phyloP scores from a whole-genome alignment of 202 grass and related monocot species.

The Panicum virgatum region DNA sequence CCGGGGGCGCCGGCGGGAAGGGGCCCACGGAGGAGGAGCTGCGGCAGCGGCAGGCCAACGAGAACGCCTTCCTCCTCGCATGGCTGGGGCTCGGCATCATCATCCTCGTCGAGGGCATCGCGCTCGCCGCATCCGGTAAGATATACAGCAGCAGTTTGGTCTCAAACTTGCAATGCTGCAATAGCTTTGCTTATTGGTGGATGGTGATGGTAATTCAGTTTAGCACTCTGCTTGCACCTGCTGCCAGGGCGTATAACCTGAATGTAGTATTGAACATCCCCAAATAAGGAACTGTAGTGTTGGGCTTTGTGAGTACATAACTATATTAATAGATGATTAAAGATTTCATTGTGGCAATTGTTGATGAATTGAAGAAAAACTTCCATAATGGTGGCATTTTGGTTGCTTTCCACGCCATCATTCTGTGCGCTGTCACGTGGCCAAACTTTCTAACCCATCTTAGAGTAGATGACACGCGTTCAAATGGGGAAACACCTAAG shows the following conservation, averaged over 20 bases:
- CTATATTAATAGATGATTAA: neutral
- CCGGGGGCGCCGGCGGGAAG: conserved; percentile 31
- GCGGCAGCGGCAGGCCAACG: conserved; percentile 50
- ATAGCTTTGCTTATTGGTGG: neutral
- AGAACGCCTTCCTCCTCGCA: conserved; percentile 82
- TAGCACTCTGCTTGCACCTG: neutral
- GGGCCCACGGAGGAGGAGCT: conserved; percentile 42
- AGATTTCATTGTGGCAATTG: neutral
- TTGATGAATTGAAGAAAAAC: neutral
- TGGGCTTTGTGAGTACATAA: neutral
- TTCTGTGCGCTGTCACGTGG: neutral
- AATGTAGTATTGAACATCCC: neutral
- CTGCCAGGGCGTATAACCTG: neutral
- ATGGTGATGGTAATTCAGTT: neutral
- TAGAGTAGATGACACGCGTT: neutral
- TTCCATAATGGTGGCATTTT: neutral
- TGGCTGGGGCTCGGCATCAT: conserved; percentile 79
- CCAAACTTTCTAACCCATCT: neutral
- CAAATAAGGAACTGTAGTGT: neutral
- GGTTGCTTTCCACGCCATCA: neutral
- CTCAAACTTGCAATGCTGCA: neutral
- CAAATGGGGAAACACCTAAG: neutral
- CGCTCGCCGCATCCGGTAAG: conserved; percentile 81
- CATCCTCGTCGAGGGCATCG: conserved; percentile 84
- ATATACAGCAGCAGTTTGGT: neutral